These are phyloP conservation scores for Entomortierella chlamydospora DNA, from an alignment of 192 early-diverging fungal genomes.

Conservation along the genomic window DNA sequence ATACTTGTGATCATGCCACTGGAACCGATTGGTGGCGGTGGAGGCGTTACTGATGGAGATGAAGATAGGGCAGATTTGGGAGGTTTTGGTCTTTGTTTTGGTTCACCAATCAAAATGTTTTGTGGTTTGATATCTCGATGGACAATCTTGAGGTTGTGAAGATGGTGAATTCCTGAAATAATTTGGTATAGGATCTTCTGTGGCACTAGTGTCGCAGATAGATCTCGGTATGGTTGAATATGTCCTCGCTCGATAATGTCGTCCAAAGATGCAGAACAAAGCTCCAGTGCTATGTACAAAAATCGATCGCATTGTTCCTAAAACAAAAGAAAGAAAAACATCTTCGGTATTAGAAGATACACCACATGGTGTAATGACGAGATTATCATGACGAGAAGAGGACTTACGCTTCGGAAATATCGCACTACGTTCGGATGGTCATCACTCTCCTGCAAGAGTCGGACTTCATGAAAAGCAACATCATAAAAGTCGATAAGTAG, in stretches of 20 bases:
- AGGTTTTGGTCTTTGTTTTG: slow-evolving; percentile 61
- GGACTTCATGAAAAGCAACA: slow-evolving; percentile 94
- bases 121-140: slow-evolving; percentile 98
- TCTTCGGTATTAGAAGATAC: too few species aligned
- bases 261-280: slow-evolving; percentile 89
- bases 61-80: slow-evolving; percentile 13
- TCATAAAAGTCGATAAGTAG: slow-evolving; percentile 96
- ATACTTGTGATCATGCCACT: slow-evolving; percentile 45
- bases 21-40: slow-evolving; percentile 32
- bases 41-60: not conserved
- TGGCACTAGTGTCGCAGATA: slow-evolving; percentile 68
- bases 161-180: slow-evolving; percentile 83
- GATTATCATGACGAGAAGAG: too few species aligned
- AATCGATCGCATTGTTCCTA: slow-evolving; percentile 89
- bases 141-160: slow-evolving; percentile 95
- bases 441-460: slow-evolving; percentile 92
- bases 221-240: slow-evolving; percentile 54
- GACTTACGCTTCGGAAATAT: slow-evolving; percentile 85
- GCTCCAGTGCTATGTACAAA: slow-evolving; percentile 97
- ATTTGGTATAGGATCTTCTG: slow-evolving; percentile 86
- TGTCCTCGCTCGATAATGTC: slow-evolving; percentile 81
- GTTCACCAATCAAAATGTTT: slow-evolving; percentile 88
- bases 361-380: too few species aligned
- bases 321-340: not conserved
- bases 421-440: slow-evolving; percentile 96